These are phyloP conservation scores for Biscogniauxia mediterranea DNA, from an alignment of 2,329 filamentous ascomycete genomes.

Conservation along the genomic window DNA sequence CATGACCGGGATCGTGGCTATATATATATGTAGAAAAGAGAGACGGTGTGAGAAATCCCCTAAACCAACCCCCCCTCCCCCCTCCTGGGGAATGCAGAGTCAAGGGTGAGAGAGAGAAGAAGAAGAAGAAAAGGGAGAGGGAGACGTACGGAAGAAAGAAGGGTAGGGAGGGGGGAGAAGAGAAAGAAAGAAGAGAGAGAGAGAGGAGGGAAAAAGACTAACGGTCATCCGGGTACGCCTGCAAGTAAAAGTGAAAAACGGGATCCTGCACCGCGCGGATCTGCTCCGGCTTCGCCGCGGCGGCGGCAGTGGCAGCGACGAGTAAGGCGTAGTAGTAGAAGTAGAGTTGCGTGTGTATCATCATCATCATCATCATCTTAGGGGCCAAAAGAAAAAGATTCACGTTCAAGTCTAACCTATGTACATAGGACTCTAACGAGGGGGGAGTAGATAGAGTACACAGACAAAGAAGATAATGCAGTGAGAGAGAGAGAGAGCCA, in stretches of 20 bases:
- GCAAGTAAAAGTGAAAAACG: conserved; percentile 53
- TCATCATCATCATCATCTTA: too few relatives aligned
- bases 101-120: conserved; percentile 1
- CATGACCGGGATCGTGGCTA: conserved; percentile 45
- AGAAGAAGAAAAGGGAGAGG: neutral
- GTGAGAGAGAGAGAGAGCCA: neutral
- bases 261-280: conserved; percentile 49
- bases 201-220: neutral
- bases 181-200: neutral
- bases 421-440: too few relatives aligned
- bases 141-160: neutral
- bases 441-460: too few relatives aligned
- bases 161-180: neutral
- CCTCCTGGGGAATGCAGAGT: neutral
- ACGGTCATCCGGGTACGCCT: conserved; percentile 43
- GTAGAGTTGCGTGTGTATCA: conserved; percentile 15
- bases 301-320: conserved; percentile 11
- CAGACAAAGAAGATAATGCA: too few relatives aligned
- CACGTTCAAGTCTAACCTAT: too few relatives aligned
- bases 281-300: conserved; percentile 44
- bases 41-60: neutral
- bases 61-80: too few relatives aligned
- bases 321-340: conserved; percentile 11
- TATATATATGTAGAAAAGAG: neutral
- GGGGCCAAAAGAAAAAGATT: too few relatives aligned